Percentiles rank a stretch among this genome's conserved stretches.
Conservation (phyloP, 306 rosid genomes). For the Geum urbanum region DNA sequence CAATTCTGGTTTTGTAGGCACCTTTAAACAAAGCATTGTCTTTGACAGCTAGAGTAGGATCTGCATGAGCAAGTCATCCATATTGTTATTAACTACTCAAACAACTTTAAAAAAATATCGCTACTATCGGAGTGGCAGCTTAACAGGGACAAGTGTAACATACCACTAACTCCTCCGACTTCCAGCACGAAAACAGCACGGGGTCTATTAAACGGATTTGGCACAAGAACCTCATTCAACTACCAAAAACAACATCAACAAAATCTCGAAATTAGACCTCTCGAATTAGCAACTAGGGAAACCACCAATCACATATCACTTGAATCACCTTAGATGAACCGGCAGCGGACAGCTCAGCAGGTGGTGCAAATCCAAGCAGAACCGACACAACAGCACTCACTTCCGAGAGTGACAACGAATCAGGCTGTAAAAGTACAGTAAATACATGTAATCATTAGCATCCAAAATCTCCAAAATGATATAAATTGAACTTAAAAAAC, state of each 20-base stretch:
- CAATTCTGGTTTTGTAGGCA: conserved; percentile 37
- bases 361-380: conserved; percentile 87
- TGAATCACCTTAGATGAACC: conserved; percentile 76
- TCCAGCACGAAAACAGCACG: conserved; percentile 74
- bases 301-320: conserved; percentile 9
- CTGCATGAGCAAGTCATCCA: conserved; percentile 41
- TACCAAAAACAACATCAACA: conserved; percentile 37
- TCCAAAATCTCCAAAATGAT: neutral
- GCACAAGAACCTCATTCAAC: conserved; percentile 75
- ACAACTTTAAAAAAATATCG: neutral
- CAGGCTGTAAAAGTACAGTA: conserved; percentile 38
- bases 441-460: conserved; percentile 4
- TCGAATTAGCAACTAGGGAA: conserved; percentile 4
- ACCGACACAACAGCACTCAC: conserved; percentile 75
- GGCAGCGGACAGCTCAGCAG: conserved; percentile 57
- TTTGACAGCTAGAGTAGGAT: conserved; percentile 39
- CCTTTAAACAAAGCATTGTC: conserved; percentile 41
- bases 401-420: conserved; percentile 55
- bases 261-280: conserved; percentile 20
- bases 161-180: conserved; percentile 70
- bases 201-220: conserved; percentile 93
- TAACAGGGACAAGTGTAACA: conserved; percentile 17
- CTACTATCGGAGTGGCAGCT: neutral
- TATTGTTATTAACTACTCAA: conserved; percentile 9
- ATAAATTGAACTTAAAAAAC: neutral